phyloP scores from a whole-genome alignment of 371 early-diverging fungal species.

The Mucor mucedo region DNA sequence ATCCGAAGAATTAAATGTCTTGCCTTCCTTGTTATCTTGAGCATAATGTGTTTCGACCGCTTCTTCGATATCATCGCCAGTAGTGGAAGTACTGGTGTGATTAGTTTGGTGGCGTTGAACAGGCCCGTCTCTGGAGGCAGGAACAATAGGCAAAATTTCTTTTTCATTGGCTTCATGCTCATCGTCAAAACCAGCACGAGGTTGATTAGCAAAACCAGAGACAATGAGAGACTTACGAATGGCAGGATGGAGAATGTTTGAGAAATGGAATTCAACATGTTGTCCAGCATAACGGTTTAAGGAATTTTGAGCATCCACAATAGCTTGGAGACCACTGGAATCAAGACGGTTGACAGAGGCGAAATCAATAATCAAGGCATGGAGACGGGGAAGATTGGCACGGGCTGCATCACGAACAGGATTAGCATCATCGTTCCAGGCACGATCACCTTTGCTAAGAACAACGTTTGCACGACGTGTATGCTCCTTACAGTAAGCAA shows the following conservation, averaged over 20 bases:
- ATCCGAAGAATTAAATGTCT: constrained; percentile 8
- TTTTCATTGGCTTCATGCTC: constrained; percentile 8
- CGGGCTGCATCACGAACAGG: constrained; percentile 29
- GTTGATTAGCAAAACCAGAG: constrained; percentile 51
- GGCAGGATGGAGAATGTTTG: constrained; percentile 41
- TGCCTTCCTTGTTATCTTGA: neutral
- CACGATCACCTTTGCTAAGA: constrained; percentile 41
- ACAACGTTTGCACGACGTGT: constrained; percentile 33
- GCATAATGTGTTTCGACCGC: constrained; percentile 4
- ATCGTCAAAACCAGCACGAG: constrained; percentile 9
- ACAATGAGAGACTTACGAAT: constrained; percentile 47
- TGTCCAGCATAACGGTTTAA: constrained; percentile 60
- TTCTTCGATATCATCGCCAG: constrained; percentile 5
- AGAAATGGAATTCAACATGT: constrained; percentile 57
- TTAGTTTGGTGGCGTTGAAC: neutral
- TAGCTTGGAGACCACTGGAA: constrained; percentile 66
- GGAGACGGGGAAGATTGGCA: constrained; percentile 47
- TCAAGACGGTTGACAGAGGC: constrained; percentile 66
- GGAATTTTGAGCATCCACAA: constrained; percentile 59
- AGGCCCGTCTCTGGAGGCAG: constrained; percentile 44
- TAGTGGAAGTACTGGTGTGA: neutral
- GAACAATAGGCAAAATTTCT: constrained; percentile 51
- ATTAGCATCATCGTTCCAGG: constrained; percentile 53
- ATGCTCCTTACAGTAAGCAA: constrained; percentile 39
- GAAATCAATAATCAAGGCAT: constrained; percentile 71